Conservation (phyloP, 345 rosid genomes). For the Dimocarpus longan region DNA sequence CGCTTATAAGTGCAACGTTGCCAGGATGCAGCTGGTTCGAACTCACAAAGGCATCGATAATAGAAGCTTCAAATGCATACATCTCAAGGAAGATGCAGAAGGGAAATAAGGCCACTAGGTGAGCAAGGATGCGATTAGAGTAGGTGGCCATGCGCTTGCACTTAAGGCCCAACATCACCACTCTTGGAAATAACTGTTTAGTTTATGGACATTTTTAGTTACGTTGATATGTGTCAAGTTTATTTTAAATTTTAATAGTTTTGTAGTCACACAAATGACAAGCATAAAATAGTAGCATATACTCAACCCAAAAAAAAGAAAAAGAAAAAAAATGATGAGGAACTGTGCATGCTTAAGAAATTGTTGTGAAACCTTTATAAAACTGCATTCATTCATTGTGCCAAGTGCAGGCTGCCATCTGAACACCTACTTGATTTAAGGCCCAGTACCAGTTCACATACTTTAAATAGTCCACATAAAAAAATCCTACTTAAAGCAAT, state of each 20-base stretch:
- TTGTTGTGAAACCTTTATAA: too few species aligned
- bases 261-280: too few species aligned
- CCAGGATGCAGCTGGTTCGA: conserved; percentile 70
- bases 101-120: conserved; percentile 58
- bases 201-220: too few species aligned
- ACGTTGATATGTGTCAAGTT: too few species aligned
- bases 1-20: too few species aligned
- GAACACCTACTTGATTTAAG: conserved; percentile 6
- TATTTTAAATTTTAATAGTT: too few species aligned
- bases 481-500: background rate
- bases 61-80: conserved; percentile 54
- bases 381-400: too few species aligned
- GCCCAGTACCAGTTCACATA: background rate
- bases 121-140: conserved; percentile 53
- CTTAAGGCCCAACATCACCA: conserved; percentile 68
- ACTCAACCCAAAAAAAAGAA: too few species aligned
- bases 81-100: conserved; percentile 49
- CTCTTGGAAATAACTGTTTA: too few species aligned
- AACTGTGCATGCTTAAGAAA: too few species aligned
- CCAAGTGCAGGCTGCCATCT: background rate
- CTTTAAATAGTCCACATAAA: background rate
- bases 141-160: conserved; percentile 57
- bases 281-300: too few species aligned
- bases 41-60: conserved; percentile 65
- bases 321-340: too few species aligned